A percentile compares a stretch with the other conserved stretches of the same genome.
Evolutionary conservation across 345 rosid genomes (phyloP).

Genomic region (Sisymbrium altissimum): DNA sequence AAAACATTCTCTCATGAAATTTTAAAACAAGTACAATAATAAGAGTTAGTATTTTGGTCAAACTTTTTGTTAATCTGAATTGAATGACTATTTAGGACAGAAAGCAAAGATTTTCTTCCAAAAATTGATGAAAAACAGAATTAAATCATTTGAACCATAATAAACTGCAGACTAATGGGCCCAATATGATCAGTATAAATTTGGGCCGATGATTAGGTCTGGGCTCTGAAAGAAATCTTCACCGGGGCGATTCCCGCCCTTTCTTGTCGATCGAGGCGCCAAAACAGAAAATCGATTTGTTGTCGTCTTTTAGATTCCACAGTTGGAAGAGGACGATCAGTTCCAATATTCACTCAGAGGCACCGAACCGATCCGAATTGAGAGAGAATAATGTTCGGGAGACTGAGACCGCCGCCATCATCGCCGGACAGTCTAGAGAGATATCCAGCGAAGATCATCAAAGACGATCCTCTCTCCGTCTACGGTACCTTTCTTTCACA

Average conservation of each 20-base stretch:
- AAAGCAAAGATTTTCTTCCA: no score
- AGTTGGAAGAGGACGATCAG: neutral
- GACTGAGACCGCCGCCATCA: conserved; percentile 62
- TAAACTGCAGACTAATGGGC: neutral
- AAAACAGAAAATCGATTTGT: neutral
- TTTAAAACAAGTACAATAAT: no score
- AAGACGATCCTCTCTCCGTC: conserved; percentile 77
- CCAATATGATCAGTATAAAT: neutral
- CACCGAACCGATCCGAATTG: neutral
- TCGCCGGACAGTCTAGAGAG: conserved; percentile 55
- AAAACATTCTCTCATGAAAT: no score
- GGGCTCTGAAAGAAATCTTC: neutral
- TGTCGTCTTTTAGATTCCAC: neutral
- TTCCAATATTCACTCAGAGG: neutral
- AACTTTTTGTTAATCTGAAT: no score
- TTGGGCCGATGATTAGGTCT: neutral
- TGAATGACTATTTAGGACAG: no score
- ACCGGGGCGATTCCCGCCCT: conserved; percentile 16
- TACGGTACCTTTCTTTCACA: conserved; percentile 46
- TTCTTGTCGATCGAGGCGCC: conserved; percentile 19
- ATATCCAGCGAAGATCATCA: conserved; percentile 65
- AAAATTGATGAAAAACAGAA: neutral
- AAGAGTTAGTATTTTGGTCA: no score
- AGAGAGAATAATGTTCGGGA: conserved; percentile 57
- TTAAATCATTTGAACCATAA: neutral